Evolutionary conservation across 148 eudicot genomes (phyloP), one percentile per base, ranked within the genome.

Genomic region (Vaccinium macrocarpon): DNA sequence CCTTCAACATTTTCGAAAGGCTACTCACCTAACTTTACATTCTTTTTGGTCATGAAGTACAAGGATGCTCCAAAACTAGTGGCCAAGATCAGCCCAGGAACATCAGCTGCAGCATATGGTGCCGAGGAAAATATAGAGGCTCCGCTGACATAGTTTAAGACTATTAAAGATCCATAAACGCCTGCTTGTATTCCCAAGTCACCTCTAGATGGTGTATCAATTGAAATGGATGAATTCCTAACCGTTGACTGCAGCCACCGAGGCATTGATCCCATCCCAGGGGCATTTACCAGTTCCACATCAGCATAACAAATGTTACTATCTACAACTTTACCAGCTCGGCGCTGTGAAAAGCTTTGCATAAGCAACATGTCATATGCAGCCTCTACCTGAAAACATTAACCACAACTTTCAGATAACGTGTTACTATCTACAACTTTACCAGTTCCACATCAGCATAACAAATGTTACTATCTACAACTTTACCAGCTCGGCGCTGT

Each of bases 361-460:
- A 97, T 92, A 79, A 97, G 96, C 88, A 97, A 85, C 96, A 95
- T 93, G 87, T 97, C 99, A 91, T 97, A 97, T 88, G 99, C 99
- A 91, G 98, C 98, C 88, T 97, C 99, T 25, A 93, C 98, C 99
- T 97, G 91, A 78, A 80, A 83, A 48, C 18, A 53, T 51, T 78
- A 52, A 74, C 56, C 53, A 23, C 16, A 72, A 76, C 82, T 25
- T 85, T 81, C 79, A 82, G 23, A 82, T 55, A 19, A 83, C 19
- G 6, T 66, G 8, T 51, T 91, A 72, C 90, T 93, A 87, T 88
- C 86, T 32, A 93, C 95, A 86, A 97, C 98, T 14, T 90, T 81
- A 89, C 90, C 85, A 96, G 93, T 88, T 94, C 92, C 79, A 95
- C 97, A 90, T 97, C 99, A 82, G 99, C 99, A 87, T 88, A 97